Conservation (phyloP, 805 yeast species). For the Schizosaccharomyces cryophilus region DNA sequence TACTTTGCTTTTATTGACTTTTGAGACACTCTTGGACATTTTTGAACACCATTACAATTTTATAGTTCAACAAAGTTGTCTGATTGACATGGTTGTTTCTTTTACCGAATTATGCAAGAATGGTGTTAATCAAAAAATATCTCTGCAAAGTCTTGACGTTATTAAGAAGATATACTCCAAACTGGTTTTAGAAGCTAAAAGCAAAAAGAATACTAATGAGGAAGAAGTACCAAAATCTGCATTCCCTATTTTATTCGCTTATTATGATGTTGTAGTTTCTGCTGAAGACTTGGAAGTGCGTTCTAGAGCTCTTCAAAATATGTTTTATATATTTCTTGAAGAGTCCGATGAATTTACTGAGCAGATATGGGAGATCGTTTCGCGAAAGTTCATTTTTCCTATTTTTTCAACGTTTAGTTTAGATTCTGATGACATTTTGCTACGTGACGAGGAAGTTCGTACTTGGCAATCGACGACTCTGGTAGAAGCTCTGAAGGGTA, state of each 20-base stretch:
- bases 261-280: conserved; percentile 72
- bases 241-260: conserved; percentile 70
- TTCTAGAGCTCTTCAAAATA: conserved; percentile 56
- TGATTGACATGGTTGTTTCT: conserved; percentile 40
- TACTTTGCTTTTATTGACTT: conserved; percentile 36
- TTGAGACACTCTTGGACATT: conserved; percentile 35
- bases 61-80: conserved; percentile 46
- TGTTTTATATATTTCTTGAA: conserved; percentile 59
- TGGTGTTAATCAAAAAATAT: conserved; percentile 50
- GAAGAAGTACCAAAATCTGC: conserved; percentile 24
- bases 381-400: conserved; percentile 63
- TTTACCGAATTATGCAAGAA: conserved; percentile 67
- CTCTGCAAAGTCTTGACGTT: conserved; percentile 53
- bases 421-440: conserved; percentile 44
- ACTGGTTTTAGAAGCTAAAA: background rate
- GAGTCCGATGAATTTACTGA: conserved; percentile 55
- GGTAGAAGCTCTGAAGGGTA: conserved; percentile 77
- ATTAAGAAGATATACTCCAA: background rate
- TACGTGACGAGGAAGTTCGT: conserved; percentile 59
- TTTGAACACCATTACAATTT: conserved; percentile 35
- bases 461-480: conserved; percentile 93
- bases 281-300: conserved; percentile 89
- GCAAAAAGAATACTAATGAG: conserved; percentile 6
- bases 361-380: conserved; percentile 61
- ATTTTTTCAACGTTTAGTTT: conserved; percentile 58